Base-by-base conservation (phyloP, 2,329 filamentous ascomycete genomes). In the Paecilomyces formosus region DNA sequence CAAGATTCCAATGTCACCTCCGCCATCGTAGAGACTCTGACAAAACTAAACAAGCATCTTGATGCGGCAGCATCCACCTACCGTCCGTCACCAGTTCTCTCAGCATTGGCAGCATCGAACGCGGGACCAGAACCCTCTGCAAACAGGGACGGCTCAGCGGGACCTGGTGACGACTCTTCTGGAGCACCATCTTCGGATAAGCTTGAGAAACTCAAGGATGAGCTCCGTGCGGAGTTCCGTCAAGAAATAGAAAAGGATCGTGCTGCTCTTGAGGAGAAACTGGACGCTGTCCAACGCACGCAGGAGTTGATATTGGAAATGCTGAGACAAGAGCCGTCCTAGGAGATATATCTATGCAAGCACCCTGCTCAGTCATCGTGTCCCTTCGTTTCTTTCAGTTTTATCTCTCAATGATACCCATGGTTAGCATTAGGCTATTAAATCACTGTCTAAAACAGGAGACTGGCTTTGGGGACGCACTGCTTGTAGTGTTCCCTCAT, bases 261-360 rank as follows among this genome's bases (percentile, higher is more conserved):
- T 0, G 66, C 66, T 13, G 62, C 64, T 1, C 60, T 75, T 5
- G 68, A 75, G 54, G 69, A 74, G 57, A 72, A 69, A 58, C 52
- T 76, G 26, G 72, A 74, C 57, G 63, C 71, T 18, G 65, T 76
- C 53, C 73, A 76, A 61, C 63, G 69, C 58, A 74, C 72, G 3
- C 74, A 76, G 58, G 69, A 76, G 39, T 69, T 76, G 68, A 76
- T 76, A 57, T 59, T 76, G 51, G 70, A 74, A 24, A 71, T 75
- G 72, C 60, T 76, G 58, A 66, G 71, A 61, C 72, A 74, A 62
- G 70, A 71, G 51, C 68, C 68, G 58, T 55, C 61, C 53, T 72
- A 68, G 52, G 9, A 55, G 12, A 11, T 28, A 39, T 33, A 45
- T 45, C 39, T 45, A 7, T 45, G 35, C 35, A 6, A 8, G 35